Conservation (phyloP, 768 basidiomycete species). For the Tricholoma sp. region DNA sequence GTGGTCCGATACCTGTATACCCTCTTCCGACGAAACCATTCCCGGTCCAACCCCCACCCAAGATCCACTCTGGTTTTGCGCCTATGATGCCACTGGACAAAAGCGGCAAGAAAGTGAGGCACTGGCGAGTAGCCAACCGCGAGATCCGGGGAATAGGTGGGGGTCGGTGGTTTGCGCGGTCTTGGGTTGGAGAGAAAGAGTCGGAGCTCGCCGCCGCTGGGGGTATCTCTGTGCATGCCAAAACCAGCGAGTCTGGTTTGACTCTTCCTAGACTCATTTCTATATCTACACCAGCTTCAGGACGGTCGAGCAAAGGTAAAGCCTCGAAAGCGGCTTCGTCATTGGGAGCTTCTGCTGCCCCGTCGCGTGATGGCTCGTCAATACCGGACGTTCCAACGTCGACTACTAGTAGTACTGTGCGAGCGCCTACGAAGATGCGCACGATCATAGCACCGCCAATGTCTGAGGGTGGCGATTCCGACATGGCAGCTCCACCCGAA, state of each 20-base stretch:
- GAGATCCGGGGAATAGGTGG: conserved; percentile 81
- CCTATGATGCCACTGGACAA: conserved; percentile 64
- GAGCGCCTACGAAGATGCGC: conserved; percentile 63
- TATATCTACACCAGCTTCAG: conserved; percentile 39
- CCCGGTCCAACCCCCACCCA: conserved; percentile 72
- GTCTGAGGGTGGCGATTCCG: conserved; percentile 49
- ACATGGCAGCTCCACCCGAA: conserved; percentile 28
- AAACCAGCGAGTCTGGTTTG: conserved; percentile 6
- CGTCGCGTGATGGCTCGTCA: conserved; percentile 54
- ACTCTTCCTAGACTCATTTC: conserved; percentile 20
- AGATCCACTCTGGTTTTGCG: conserved; percentile 71
- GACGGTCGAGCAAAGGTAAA: conserved; percentile 35
- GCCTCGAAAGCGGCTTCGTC: conserved; percentile 36
- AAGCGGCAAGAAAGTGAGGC: conserved; percentile 53
- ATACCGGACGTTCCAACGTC: conserved; percentile 38
- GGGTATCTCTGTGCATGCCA: conserved; percentile 23
- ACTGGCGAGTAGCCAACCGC: conserved; percentile 69
- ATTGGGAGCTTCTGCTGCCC: conserved; percentile 42
- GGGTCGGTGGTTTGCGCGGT: conserved; percentile 71
- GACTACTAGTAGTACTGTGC: conserved; percentile 23
- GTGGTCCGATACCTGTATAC: conserved; percentile 62
- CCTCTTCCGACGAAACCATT: conserved; percentile 81
- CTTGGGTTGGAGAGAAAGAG: conserved; percentile 86
- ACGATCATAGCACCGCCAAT: conserved; percentile 47
- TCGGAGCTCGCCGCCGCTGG: conserved; percentile 49